Evolutionary conservation across 2,329 filamentous ascomycete genomes (phyloP).

Genomic region (Calonectria pauciramosa): DNA sequence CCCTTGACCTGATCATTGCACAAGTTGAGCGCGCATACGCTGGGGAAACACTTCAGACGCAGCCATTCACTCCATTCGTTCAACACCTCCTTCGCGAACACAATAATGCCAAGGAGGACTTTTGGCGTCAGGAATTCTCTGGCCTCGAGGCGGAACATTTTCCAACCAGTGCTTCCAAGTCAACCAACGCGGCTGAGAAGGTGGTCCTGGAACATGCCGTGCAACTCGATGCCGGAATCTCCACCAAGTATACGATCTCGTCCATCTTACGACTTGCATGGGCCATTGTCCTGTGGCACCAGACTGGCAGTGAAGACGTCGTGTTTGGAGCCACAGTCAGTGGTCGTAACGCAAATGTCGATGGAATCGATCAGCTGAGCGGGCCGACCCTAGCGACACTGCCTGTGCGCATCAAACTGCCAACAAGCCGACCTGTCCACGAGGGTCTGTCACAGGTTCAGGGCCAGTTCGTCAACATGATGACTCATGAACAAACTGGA

Average conservation of each 20-base stretch:
- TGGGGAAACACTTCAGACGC: neutral
- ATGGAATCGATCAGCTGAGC: neutral
- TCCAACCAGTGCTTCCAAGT: neutral
- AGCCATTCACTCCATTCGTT: conserved; percentile 5
- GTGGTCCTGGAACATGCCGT: neutral
- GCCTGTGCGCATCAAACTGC: neutral
- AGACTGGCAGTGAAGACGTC: neutral
- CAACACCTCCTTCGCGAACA: neutral
- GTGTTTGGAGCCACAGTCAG: conserved; percentile 4
- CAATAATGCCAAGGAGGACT: neutral
- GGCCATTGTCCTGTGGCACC: neutral
- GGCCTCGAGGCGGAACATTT: neutral
- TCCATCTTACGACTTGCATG: neutral
- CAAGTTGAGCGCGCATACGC: conserved; percentile 3
- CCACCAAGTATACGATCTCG: neutral
- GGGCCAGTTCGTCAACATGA: neutral
- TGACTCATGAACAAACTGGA: neutral
- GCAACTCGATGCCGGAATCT: neutral
- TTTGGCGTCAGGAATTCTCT: neutral
- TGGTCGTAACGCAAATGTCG: neutral
- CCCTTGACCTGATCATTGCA: neutral
- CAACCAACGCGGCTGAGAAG: neutral
- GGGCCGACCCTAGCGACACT: neutral
- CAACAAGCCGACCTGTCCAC: neutral
- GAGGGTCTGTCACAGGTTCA: neutral